Evolutionary conservation across 202 grass and related monocot species (phyloP), one percentile per base, ranked within the genome.

Genomic region (Bolboschoenoplectus hybrid): DNA sequence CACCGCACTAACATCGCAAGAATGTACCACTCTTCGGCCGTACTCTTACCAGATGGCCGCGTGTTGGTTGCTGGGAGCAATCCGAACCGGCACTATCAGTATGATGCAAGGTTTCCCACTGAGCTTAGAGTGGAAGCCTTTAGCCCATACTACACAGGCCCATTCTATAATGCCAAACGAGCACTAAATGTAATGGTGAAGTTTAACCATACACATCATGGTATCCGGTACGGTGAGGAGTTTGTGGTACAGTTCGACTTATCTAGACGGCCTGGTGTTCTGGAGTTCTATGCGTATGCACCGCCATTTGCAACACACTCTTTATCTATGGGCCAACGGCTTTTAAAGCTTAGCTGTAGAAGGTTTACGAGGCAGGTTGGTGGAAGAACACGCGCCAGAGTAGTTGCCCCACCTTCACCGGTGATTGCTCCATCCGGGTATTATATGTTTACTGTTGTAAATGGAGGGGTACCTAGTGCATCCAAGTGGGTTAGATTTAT

Each of bases 31-130:
- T 89, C 87, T 20, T 85, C 87, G 0, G 64, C 87, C 0, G 70
- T 89, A 34, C 41, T 89, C 61, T 69, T 89, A 41, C 87, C 87
- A 10, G 87, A 89, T 49, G 87, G 87, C 1, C 76, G 87, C 2
- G 68, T 89, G 38, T 64, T 89, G 13, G 87, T 89, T n/a, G 87
- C 83, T 1, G 87, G 87, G 46, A 89, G 87, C 35, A 89, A 89
- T 60, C 87, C 87, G 9, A 81, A 89, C 47, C 75, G 52, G 65
- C 63, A 12, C 4, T 89, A 89, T 46, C 58, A 60, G 71, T 89
- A 81, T 47, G 63, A 78, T 40, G 53, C 35, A 5, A 55, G 47
- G 16, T 85, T 81, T 60, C 87, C 87, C 5, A 89, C 87, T 38
- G 87, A 89, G 82, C 74, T 89, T 6, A 73, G 87, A 74, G 74